These are phyloP conservation scores for Eutypella sp. DNA, from an alignment of 2,329 filamentous ascomycete species.

Conservation along the genomic window DNA sequence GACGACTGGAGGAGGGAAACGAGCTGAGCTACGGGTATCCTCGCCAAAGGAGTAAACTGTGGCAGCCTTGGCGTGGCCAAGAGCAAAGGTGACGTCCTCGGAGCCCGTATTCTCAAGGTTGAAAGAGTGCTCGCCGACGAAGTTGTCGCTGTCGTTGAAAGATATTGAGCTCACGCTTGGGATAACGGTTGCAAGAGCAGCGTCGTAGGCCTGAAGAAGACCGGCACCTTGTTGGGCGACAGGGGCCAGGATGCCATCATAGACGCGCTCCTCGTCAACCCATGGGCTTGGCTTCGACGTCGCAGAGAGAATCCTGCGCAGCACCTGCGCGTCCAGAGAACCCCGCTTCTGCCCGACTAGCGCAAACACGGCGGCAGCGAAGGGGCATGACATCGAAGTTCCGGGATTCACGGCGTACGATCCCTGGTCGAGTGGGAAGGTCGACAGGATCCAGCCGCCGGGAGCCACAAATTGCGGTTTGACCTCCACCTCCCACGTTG, in stretches of 20 bases:
- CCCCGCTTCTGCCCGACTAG: slow-evolving; percentile 25
- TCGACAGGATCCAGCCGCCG: slow-evolving; percentile 45
- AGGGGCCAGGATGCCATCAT: slow-evolving; percentile 19
- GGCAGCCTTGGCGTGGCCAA: slow-evolving; percentile 30
- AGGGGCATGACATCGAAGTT: slow-evolving; percentile 50
- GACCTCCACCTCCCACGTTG: slow-evolving; percentile 38
- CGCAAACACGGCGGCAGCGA: slow-evolving; percentile 35
- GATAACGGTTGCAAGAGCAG: slow-evolving; percentile 31
- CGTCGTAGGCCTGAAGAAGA: slow-evolving; percentile 36
- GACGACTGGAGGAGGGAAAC: slow-evolving; percentile 11
- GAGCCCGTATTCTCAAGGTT: slow-evolving; percentile 34
- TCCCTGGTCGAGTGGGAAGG: slow-evolving; percentile 35
- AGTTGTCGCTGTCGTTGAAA: slow-evolving; percentile 41
- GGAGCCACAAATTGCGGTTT: slow-evolving; percentile 43
- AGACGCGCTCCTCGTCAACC: slow-evolving; percentile 19
- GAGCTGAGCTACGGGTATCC: slow-evolving; percentile 2
- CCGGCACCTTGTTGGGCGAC: slow-evolving; percentile 39
- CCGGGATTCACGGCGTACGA: slow-evolving; percentile 44
- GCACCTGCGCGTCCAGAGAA: slow-evolving; percentile 15
- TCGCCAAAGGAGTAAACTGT: slow-evolving; percentile 33
- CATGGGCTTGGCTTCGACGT: slow-evolving; percentile 22
- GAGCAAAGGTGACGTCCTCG: slow-evolving; percentile 30
- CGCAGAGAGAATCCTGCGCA: slow-evolving; percentile 22
- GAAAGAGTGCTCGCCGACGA: slow-evolving; percentile 28
- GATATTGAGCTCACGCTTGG: slow-evolving; percentile 33